phyloP scores from a whole-genome alignment of 2,329 filamentous ascomycete species.

The Ascochyta pisi region DNA sequence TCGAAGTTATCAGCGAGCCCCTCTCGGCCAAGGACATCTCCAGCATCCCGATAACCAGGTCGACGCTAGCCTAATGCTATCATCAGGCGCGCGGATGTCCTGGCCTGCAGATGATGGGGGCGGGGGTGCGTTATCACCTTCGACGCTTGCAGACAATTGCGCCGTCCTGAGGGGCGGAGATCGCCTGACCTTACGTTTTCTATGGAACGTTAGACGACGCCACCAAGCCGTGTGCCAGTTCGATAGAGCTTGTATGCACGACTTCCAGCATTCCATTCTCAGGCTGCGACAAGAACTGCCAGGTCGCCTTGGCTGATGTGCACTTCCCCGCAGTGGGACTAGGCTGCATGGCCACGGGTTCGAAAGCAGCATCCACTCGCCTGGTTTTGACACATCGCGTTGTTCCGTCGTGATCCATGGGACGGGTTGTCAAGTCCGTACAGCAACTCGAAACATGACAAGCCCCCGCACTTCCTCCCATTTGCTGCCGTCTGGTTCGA shows the following conservation, averaged over 20 bases:
- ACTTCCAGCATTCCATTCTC: conserved; percentile 6
- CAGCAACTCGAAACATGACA: not conserved
- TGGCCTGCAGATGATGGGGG: conserved; percentile 22
- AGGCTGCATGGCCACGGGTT: conserved; percentile 7
- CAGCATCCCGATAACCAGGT: conserved; percentile 37
- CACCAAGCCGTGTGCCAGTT: conserved; percentile 13
- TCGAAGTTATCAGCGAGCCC: conserved; percentile 24
- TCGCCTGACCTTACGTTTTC: conserved; percentile 30
- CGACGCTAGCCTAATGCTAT: conserved; percentile 24
- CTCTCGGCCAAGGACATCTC: conserved; percentile 10
- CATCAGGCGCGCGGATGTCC: conserved; percentile 22
- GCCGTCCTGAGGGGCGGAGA: conserved; percentile 25
- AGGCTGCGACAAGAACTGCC: not conserved
- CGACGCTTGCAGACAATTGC: conserved; percentile 25
- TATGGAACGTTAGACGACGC: not conserved
- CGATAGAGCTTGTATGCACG: conserved; percentile 17
- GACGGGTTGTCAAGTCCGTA: not conserved
- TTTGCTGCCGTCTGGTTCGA: no score
- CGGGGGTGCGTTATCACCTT: conserved; percentile 27
- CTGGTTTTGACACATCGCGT: conserved; percentile 16
- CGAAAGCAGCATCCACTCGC: conserved; percentile 6
- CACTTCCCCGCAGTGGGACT: conserved; percentile 16
- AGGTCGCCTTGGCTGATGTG: conserved; percentile 14
- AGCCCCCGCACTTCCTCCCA: not conserved
- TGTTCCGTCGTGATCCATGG: not conserved